Base-by-base conservation (phyloP, 805 yeast species). In the Starmerella vitae region DNA sequence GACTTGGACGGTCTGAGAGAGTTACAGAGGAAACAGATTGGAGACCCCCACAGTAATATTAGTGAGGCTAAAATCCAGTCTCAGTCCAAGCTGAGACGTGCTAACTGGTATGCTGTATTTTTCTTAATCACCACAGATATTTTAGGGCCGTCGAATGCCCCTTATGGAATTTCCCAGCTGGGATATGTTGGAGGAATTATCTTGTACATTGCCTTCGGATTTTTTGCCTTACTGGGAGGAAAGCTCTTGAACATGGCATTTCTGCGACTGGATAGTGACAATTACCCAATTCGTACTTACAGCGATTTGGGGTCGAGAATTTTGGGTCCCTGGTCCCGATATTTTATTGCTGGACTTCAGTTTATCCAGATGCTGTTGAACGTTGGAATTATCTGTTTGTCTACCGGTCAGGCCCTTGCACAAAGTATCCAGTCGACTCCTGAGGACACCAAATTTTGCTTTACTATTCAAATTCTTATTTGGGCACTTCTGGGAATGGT, bases 51-150 rank as follows among this genome's bases (percentile, higher is more conserved):
- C 30, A 37, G 47, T 26, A 49, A 49, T 36, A 24, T 50, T 22
- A 36, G 39, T 26, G 31, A 22, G 9, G 40, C 28, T 18, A 50
- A 50, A 42, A 45, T 50, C 10, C 45, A 48, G 13, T 34, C 51
- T 18, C 49, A 46, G 46, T 39, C 42, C 17, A 36, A 27, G 29
- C 41, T 50, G 21, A 44, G 52, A 1, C 18, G 38, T 2, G 52
- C 52, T 15, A 37, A 39, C 15, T 27, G 32, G 13, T 44, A 39
- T 32, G 39, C 46, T 0, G 67, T 66, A n/a, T 66, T 67, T 53
- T 66, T 59, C 48, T 55, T 67, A 27, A 67, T 67, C 42, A 66
- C 72, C 29, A 66, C 71, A 6, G 71, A 67, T 55, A 65, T 66
- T 36, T 56, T 65, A 30, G 72, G 71, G 20, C 72, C 71, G 15